These are phyloP conservation scores for Rhodamnia rubescens DNA, from an alignment of 345 rosid genomes.

Conservation along the genomic window DNA sequence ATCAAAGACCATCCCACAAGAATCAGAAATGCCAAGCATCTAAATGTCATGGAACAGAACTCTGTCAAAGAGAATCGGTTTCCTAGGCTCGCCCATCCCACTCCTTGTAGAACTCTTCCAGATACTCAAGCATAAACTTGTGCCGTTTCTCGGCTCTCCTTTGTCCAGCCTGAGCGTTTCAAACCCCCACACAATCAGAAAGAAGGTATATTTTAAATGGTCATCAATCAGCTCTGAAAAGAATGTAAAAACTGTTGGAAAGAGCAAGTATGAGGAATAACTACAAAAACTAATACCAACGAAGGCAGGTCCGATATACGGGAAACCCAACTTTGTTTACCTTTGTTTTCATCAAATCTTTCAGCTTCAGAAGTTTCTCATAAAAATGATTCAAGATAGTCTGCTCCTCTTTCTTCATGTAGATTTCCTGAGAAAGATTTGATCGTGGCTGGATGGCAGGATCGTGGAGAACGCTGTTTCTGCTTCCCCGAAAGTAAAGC, in stretches of 20 bases:
- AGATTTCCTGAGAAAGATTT: constrained; percentile 61
- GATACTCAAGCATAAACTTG: constrained; percentile 60
- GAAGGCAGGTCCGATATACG: neutral
- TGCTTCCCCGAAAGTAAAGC: constrained; percentile 91
- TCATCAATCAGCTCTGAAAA: neutral
- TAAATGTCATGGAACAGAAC: neutral
- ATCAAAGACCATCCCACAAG: neutral
- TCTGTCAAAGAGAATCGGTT: neutral
- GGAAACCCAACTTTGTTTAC: constrained; percentile 11
- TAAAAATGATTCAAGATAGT: constrained; percentile 73
- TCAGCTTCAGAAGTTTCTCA: constrained; percentile 84
- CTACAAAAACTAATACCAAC: neutral
- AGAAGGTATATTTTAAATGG: neutral
- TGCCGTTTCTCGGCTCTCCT: constrained; percentile 73
- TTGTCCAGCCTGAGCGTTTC: constrained; percentile 50
- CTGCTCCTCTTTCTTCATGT: constrained; percentile 68
- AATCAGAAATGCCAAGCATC: neutral
- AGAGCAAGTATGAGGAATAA: neutral
- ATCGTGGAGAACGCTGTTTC: constrained; percentile 64
- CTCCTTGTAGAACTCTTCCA: constrained; percentile 56
- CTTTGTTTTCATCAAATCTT: constrained; percentile 71
- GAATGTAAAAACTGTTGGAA: neutral
- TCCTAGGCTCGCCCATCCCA: constrained; percentile 60
- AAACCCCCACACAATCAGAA: neutral
- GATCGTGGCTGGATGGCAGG: constrained; percentile 58